Evolutionary conservation across 129 eudicot genomes (phyloP).

Genomic region (Flaveria ramosissima): DNA sequence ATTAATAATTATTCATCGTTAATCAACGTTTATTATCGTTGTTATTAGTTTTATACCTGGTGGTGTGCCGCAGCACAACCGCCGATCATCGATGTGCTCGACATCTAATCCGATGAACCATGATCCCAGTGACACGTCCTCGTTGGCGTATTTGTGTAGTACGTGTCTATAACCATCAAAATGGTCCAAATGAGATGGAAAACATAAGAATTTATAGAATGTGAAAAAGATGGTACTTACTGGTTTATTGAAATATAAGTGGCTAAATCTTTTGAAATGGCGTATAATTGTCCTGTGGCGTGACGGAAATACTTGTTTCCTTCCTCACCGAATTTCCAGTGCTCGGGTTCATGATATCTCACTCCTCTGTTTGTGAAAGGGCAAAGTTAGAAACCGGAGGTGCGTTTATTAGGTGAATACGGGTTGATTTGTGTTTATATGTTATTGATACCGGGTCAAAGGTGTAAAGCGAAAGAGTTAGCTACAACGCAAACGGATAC

Average conservation of each 20-base stretch:
- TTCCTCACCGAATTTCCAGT: slow-evolving; percentile 90
- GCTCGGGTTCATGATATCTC: slow-evolving; percentile 91
- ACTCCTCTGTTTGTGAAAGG: slow-evolving; percentile 63
- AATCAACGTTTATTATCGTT: background rate
- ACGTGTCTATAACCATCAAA: slow-evolving; percentile 52
- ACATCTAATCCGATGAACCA: slow-evolving; percentile 90
- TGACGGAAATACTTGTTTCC: slow-evolving; percentile 95
- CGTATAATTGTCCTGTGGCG: slow-evolving; percentile 91
- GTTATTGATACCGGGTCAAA: background rate
- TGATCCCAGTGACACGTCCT: slow-evolving; percentile 84
- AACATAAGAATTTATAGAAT: background rate
- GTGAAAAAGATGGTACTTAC: slow-evolving; percentile 40
- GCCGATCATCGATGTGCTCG: slow-evolving; percentile 79
- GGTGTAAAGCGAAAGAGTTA: background rate
- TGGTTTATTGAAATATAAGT: slow-evolving; percentile 76
- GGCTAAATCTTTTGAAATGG: slow-evolving; percentile 86
- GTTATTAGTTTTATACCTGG: slow-evolving; percentile 54
- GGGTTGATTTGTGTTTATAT: background rate
- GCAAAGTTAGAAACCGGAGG: slow-evolving; percentile 21
- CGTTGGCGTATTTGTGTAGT: slow-evolving; percentile 85
- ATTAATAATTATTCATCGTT: background rate
- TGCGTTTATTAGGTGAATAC: background rate
- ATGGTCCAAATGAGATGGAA: background rate
- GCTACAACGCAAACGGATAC: background rate
- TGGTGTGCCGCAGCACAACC: slow-evolving; percentile 92